Percentiles rank a stretch among this genome's conserved stretches.
These are phyloP conservation scores for Entoloma clypeatum DNA, from an alignment of 1,284 basidiomycete genomes.

Conservation along the genomic window DNA sequence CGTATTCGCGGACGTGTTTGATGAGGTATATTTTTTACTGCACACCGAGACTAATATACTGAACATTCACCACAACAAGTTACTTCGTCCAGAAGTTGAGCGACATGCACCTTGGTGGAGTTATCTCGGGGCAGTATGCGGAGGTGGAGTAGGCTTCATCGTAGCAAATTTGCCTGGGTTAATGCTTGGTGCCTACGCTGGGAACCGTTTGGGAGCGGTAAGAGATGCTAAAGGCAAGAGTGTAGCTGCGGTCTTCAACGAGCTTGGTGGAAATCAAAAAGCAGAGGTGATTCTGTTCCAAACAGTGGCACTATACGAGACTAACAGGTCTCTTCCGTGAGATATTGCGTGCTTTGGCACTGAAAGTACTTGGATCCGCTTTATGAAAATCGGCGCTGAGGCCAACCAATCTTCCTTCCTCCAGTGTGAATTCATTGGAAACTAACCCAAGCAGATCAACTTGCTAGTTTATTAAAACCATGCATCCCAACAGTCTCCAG, in stretches of 20 bases:
- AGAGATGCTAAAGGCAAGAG: slow-evolving; percentile 91
- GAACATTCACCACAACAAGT: slow-evolving; percentile 33
- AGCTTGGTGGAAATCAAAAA: slow-evolving; percentile 77
- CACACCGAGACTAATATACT: not conserved
- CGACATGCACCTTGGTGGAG: slow-evolving; percentile 70
- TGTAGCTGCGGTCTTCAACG: slow-evolving; percentile 86
- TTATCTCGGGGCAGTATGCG: slow-evolving; percentile 69
- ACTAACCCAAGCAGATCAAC: no score
- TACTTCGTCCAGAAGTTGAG: slow-evolving; percentile 77
- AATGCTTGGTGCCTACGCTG: slow-evolving; percentile 76
- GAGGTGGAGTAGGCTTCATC: slow-evolving; percentile 78
- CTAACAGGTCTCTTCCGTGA: slow-evolving; percentile 36
- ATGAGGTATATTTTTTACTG: slow-evolving; percentile 57
- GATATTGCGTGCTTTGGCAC: slow-evolving; percentile 83
- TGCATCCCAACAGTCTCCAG: no score
- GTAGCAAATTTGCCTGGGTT: slow-evolving; percentile 84
- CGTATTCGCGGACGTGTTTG: slow-evolving; percentile 87
- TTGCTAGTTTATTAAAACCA: no score
- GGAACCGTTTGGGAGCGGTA: slow-evolving; percentile 82
- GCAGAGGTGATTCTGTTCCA: slow-evolving; percentile 64
- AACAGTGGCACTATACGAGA: slow-evolving; percentile 12
- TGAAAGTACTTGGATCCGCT: slow-evolving; percentile 84
- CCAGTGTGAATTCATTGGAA: not conserved
- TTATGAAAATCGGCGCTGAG: slow-evolving; percentile 23
- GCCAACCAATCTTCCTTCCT: not conserved